phyloP scores from a whole-genome alignment of 1,284 basidiomycete genomes.

The Puccinia novopanici region DNA sequence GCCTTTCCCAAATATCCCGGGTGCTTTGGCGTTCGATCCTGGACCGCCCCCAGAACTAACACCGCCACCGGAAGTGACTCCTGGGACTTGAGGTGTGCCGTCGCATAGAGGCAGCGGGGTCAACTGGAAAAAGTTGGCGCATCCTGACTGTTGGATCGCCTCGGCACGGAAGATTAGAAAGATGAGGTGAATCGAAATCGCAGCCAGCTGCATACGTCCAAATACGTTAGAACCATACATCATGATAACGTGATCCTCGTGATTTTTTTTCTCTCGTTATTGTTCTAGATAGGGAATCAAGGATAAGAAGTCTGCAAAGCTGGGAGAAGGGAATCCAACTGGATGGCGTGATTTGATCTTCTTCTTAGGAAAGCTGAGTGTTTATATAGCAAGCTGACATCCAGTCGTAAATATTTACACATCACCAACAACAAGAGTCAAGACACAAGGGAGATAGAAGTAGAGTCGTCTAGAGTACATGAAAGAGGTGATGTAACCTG shows the following conservation, averaged over 20 bases:
- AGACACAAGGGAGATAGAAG: background rate
- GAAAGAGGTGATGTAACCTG: background rate
- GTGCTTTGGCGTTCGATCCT: background rate
- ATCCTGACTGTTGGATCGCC: conserved; percentile 12
- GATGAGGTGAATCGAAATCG: background rate
- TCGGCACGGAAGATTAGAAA: background rate
- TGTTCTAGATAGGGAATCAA: background rate
- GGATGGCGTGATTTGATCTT: background rate
- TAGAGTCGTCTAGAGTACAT: background rate
- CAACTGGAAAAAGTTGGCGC: conserved; percentile 23
- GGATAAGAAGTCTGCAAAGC: background rate
- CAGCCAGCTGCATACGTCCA: conserved; percentile 22
- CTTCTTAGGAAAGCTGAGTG: background rate
- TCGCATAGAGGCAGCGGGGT: conserved; percentile 18
- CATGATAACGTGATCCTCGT: background rate
- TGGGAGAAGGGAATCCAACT: background rate
- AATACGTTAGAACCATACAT: background rate
- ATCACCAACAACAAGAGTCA: too few relatives aligned
- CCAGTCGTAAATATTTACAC: background rate
- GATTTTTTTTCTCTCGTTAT: background rate
- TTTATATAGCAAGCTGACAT: background rate
- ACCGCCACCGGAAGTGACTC: background rate
- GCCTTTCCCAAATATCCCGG: background rate
- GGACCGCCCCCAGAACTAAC: background rate
- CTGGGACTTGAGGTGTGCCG: conserved; percentile 14